Conservation (phyloP, 768 basidiomycete species). For the Kwoniella pini region DNA sequence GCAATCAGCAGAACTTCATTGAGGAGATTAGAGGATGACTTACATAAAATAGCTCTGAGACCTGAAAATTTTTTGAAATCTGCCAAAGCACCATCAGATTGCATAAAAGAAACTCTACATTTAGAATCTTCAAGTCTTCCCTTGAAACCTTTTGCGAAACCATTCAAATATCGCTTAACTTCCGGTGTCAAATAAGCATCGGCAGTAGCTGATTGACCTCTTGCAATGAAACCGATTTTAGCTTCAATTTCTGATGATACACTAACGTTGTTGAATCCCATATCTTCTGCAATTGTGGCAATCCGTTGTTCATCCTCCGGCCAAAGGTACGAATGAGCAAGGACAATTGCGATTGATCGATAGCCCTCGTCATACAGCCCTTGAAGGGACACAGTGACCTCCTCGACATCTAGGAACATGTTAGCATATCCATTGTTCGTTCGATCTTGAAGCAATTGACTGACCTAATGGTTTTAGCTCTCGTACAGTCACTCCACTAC, state of each 20-base stretch:
- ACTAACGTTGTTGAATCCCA: slow-evolving; percentile 66
- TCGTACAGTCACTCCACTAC: slow-evolving; percentile 21
- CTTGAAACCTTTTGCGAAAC: slow-evolving; percentile 40
- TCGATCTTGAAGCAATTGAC: not conserved
- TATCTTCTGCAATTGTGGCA: slow-evolving; percentile 69
- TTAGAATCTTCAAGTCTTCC: slow-evolving; percentile 24
- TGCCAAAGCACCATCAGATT: slow-evolving; percentile 66
- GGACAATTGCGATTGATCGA: slow-evolving; percentile 56
- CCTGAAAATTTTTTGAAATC: slow-evolving; percentile 75
- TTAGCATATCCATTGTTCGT: not conserved
- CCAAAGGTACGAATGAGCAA: slow-evolving; percentile 60
- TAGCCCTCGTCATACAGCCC: slow-evolving; percentile 62
- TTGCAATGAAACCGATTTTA: slow-evolving; percentile 40
- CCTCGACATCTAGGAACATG: slow-evolving; percentile 2
- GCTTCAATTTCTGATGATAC: slow-evolving; percentile 23
- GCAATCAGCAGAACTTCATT: not conserved
- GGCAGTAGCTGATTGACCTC: slow-evolving; percentile 41
- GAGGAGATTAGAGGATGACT: not conserved
- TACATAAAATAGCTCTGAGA: slow-evolving; percentile 64
- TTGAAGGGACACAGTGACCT: slow-evolving; percentile 12
- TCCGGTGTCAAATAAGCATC: slow-evolving; percentile 51
- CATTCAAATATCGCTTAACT: slow-evolving; percentile 38
- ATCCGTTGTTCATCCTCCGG: slow-evolving; percentile 78
- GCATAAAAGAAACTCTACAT: slow-evolving; percentile 68
- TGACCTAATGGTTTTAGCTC: slow-evolving; percentile 24